phyloP scores from a whole-genome alignment of 306 rosid species.

The Rosa rugosa region DNA sequence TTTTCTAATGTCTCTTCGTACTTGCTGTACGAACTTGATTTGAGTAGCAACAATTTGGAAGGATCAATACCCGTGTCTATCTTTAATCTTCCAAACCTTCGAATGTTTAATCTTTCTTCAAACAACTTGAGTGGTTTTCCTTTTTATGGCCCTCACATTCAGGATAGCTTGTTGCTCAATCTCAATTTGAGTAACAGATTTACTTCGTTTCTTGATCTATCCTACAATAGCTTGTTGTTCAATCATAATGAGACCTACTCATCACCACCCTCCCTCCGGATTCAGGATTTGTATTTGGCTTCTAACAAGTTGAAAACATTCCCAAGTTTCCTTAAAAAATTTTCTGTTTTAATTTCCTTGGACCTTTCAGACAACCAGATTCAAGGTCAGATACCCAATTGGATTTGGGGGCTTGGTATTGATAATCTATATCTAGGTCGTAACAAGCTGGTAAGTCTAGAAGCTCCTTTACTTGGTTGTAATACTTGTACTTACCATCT shows the following conservation, averaged over 20 bases:
- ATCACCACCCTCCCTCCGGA: not conserved
- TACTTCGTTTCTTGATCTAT: slow-evolving; percentile 30
- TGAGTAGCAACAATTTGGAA: slow-evolving; percentile 43
- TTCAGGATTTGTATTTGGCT: slow-evolving; percentile 12
- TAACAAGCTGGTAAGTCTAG: slow-evolving; percentile 10
- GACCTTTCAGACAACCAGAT: slow-evolving; percentile 30
- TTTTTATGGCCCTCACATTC: not conserved
- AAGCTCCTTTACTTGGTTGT: not conserved
- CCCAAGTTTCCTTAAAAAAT: slow-evolving; percentile 25
- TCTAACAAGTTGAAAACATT: slow-evolving; percentile 16
- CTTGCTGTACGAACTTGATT: slow-evolving; percentile 27
- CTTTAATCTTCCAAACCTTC: slow-evolving; percentile 23
- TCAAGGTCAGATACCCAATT: slow-evolving; percentile 14
- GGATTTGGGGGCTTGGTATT: slow-evolving; percentile 15
- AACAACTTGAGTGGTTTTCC: slow-evolving; percentile 18
- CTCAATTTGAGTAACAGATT: no score
- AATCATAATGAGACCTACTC: not conserved
- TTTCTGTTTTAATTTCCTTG: not conserved
- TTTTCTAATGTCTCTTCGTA: slow-evolving; percentile 19
- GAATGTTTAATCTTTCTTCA: slow-evolving; percentile 8
- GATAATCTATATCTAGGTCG: not conserved
- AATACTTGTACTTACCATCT: no score
- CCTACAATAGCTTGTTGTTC: slow-evolving; percentile 15
- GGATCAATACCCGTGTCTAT: slow-evolving; percentile 37
- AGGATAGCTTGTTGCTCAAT: slow-evolving; percentile 7